Evolutionary conservation across 257 asterid genomes (phyloP).

Genomic region (Thymus mandschuricus): DNA sequence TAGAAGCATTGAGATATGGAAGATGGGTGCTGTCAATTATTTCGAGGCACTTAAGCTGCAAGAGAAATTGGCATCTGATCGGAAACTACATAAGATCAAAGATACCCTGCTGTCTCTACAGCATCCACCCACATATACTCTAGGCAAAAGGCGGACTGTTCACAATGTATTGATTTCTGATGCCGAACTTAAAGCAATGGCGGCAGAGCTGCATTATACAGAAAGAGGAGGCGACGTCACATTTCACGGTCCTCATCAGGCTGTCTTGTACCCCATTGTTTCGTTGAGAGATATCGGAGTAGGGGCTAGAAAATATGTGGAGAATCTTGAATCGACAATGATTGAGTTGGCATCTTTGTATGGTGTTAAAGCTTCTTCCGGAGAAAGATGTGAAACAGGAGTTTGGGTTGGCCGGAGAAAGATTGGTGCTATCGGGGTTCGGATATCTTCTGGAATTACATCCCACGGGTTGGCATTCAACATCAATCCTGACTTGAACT

Average conservation of each 20-base stretch:
- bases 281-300: conserved; percentile 12
- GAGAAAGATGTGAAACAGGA: conserved; percentile 8
- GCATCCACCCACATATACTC: conserved; percentile 22
- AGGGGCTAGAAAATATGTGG: conserved; percentile 22
- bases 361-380: conserved; percentile 15
- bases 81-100: conserved; percentile 17
- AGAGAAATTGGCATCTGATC: conserved; percentile 17
- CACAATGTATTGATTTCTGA: conserved; percentile 7
- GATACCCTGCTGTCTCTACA: conserved; percentile 18
- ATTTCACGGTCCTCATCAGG: conserved; percentile 25
- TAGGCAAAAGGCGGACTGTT: conserved; percentile 22
- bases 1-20: conserved; percentile 21
- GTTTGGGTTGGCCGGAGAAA: conserved; percentile 22
- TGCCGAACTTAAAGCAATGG: conserved; percentile 19
- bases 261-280: conserved; percentile 11
- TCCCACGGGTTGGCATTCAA: conserved; percentile 21
- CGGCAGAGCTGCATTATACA: conserved; percentile 21
- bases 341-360: conserved; percentile 16
- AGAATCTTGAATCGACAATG: conserved; percentile 24
- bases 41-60: conserved; percentile 17
- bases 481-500: conserved; percentile 22
- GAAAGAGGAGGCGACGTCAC: conserved; percentile 24
- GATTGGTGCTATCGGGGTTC: conserved; percentile 24
- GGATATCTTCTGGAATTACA: conserved; percentile 18
- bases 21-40: conserved; percentile 23